These are phyloP conservation scores for Zygotorulaspora danielsina DNA, from an alignment of 805 yeast genomes.

Conservation along the genomic window DNA sequence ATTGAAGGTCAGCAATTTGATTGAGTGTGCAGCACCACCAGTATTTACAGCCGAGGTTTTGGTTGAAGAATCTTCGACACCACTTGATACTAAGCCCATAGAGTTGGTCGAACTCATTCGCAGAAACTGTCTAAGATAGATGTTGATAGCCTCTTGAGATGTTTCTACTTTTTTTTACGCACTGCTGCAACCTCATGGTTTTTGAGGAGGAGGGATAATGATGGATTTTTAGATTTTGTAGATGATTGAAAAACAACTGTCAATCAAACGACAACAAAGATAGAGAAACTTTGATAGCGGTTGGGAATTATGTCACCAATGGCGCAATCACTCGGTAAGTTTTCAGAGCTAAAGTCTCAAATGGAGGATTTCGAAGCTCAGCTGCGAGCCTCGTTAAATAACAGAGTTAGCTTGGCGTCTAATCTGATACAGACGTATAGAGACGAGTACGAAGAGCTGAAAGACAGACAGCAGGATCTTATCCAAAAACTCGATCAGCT, in stretches of 20 bases:
- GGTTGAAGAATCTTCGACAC: neutral
- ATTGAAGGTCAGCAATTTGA: constrained; percentile 63
- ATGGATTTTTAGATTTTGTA: neutral
- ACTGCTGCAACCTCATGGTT: too few species aligned
- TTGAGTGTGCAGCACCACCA: constrained; percentile 4
- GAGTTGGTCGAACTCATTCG: neutral
- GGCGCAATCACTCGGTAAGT: constrained; percentile 5
- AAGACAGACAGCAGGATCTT: constrained; percentile 32
- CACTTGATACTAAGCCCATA: neutral
- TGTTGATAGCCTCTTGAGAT: too few species aligned
- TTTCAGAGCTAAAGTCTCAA: constrained; percentile 9
- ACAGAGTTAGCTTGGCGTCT: constrained; percentile 24
- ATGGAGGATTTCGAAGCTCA: constrained; percentile 34
- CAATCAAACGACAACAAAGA: neutral
- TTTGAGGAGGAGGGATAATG: too few species aligned
- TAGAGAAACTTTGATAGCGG: too few species aligned
- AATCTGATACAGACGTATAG: constrained; percentile 8
- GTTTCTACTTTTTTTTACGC: too few species aligned
- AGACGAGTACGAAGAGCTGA: constrained; percentile 10
- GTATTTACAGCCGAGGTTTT: neutral
- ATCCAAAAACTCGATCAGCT: constrained; percentile 34
- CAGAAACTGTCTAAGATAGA: too few species aligned
- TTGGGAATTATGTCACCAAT: too few species aligned
- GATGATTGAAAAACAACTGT: constrained; percentile 3
- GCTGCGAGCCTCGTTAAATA: constrained; percentile 24